phyloP scores from a whole-genome alignment of 2,329 filamentous ascomycete genomes.

The Pseudonectria foliicola region DNA sequence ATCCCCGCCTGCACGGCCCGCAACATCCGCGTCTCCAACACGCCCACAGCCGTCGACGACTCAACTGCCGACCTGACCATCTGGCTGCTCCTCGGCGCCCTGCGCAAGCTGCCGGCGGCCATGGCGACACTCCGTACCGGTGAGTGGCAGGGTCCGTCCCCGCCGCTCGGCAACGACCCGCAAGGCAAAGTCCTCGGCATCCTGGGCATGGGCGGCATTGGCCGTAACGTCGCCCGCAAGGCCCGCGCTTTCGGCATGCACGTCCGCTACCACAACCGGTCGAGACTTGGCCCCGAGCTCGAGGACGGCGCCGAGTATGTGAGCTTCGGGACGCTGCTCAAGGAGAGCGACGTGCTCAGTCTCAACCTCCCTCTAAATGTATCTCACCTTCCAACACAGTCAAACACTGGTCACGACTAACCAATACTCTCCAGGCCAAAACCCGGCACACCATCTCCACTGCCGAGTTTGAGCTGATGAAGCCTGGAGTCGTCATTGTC shows the following conservation, averaged over 20 bases:
- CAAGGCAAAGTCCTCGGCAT: slow-evolving; percentile 74
- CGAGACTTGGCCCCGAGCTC: slow-evolving; percentile 47
- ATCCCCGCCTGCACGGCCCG: slow-evolving; percentile 62
- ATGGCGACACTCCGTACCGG: slow-evolving; percentile 60
- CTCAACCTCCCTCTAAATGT: slow-evolving; percentile 78
- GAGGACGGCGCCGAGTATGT: slow-evolving; percentile 59
- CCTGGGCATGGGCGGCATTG: slow-evolving; percentile 81
- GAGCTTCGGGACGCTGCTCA: slow-evolving; percentile 64
- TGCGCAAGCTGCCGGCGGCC: slow-evolving; percentile 63
- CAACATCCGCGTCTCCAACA: slow-evolving; percentile 67
- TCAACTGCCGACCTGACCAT: slow-evolving; percentile 76
- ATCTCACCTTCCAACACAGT: slow-evolving; percentile 26
- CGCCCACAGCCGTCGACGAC: slow-evolving; percentile 74
- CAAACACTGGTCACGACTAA: not conserved
- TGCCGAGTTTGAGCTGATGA: slow-evolving; percentile 68
- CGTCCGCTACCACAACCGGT: slow-evolving; percentile 69
- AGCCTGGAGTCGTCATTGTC: slow-evolving; percentile 66
- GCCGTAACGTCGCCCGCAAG: slow-evolving; percentile 67
- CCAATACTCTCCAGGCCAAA: slow-evolving; percentile 32
- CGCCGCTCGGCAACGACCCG: slow-evolving; percentile 66
- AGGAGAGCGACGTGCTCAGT: slow-evolving; percentile 67
- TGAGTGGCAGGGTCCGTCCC: slow-evolving; percentile 57
- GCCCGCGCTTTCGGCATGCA: slow-evolving; percentile 70
- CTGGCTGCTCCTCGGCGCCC: slow-evolving; percentile 72
- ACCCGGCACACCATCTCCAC: slow-evolving; percentile 72